These are phyloP conservation scores for Chrysosphaeria jannelii DNA, from an alignment of 2,329 filamentous ascomycete species.

Conservation along the genomic window DNA sequence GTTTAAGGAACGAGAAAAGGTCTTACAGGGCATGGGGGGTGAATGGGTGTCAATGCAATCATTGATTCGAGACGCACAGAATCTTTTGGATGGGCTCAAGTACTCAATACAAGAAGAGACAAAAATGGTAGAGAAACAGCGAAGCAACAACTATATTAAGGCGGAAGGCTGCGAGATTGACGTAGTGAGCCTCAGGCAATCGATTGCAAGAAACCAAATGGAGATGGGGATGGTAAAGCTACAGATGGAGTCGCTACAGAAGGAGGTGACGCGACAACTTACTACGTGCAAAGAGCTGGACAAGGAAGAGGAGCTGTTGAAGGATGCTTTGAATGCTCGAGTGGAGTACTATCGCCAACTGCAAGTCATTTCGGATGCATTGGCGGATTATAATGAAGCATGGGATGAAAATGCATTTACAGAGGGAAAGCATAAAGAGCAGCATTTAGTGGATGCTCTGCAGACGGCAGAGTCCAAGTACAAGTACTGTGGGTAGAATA, in stretches of 20 bases:
- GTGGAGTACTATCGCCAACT: constrained; percentile 77
- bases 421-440: constrained; percentile 14
- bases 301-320: constrained; percentile 48
- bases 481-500: constrained; percentile 27
- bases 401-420: constrained; percentile 20
- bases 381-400: constrained; percentile 40
- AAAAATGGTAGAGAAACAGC: too few species aligned
- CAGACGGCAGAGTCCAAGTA: constrained; percentile 37
- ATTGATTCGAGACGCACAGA: too few species aligned
- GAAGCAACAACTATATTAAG: too few species aligned
- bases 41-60: too few species aligned
- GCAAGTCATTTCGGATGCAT: constrained; percentile 70
- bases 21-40: too few species aligned
- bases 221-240: constrained; percentile 35
- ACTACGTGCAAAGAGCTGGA: constrained; percentile 21
- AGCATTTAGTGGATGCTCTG: constrained; percentile 23
- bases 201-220: constrained; percentile 17
- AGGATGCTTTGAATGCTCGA: constrained; percentile 51
- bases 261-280: constrained; percentile 17
- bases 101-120: too few species aligned
- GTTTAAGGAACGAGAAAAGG: too few species aligned
- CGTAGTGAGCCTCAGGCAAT: too few species aligned
- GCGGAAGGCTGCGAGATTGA: too few species aligned
- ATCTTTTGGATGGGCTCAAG: too few species aligned
- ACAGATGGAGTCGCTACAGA: constrained; percentile 30